phyloP scores from a whole-genome alignment of 2,329 filamentous ascomycete species.

The Gnomoniopsis sp. region DNA sequence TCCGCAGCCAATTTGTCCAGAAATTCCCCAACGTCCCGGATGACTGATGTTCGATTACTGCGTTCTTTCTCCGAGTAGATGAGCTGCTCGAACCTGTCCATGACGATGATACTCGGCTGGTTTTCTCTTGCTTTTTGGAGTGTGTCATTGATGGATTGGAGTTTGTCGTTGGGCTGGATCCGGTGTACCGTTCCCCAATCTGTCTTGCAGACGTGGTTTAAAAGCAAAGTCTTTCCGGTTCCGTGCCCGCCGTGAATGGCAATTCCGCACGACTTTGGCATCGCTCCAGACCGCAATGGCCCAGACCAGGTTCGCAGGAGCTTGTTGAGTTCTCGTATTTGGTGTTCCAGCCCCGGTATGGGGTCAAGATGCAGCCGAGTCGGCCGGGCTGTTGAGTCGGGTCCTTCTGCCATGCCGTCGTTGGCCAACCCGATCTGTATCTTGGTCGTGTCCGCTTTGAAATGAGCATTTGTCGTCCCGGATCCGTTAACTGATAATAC shows the following conservation, averaged over 20 bases:
- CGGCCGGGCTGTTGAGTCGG: constrained; percentile 20
- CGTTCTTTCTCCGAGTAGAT: constrained; percentile 53
- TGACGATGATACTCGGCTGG: constrained; percentile 73
- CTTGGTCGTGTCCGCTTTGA: constrained; percentile 34
- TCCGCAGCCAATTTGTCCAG: constrained; percentile 46
- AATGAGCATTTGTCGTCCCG: constrained; percentile 41
- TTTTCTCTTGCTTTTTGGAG: constrained; percentile 67
- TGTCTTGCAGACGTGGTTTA: constrained; percentile 63
- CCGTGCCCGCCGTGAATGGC: constrained; percentile 79
- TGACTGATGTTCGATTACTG: constrained; percentile 46
- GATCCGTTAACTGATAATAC: constrained; percentile 53
- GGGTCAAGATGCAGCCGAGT: constrained; percentile 44
- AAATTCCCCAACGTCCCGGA: constrained; percentile 49
- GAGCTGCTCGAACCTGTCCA: constrained; percentile 74
- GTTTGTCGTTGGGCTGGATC: constrained; percentile 54
- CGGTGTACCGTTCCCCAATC: constrained; percentile 69
- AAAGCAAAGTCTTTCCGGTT: constrained; percentile 77
- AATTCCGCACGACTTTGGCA: constrained; percentile 51
- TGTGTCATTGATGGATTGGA: constrained; percentile 57
- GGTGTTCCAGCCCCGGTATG: constrained; percentile 65
- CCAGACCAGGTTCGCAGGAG: constrained; percentile 45
- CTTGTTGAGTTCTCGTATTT: constrained; percentile 63
- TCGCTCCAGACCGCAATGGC: constrained; percentile 29
- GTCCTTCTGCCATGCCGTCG: constrained; percentile 31
- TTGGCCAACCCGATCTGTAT: constrained; percentile 28